phyloP scores from a whole-genome alignment of 768 basidiomycete species.

The Mycena pura region DNA sequence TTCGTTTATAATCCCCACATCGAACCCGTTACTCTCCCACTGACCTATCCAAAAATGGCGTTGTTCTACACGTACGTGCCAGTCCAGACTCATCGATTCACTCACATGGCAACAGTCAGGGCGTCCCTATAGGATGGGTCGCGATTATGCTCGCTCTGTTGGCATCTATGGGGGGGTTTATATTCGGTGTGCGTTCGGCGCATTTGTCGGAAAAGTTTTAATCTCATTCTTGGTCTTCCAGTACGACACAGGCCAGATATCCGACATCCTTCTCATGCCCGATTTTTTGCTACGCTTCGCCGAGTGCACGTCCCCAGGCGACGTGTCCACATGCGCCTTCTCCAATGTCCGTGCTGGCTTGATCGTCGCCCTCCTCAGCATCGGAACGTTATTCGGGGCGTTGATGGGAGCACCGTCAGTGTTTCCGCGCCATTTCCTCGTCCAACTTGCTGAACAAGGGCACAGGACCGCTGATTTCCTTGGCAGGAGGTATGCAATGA shows the following conservation, averaged over 20 bases:
- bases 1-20: constrained; percentile 16
- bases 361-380: constrained; percentile 73
- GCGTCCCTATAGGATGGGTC: constrained; percentile 65
- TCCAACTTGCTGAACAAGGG: constrained; percentile 3
- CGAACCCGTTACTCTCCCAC: constrained; percentile 17
- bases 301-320: constrained; percentile 48
- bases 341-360: constrained; percentile 64
- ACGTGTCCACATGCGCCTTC: constrained; percentile 56
- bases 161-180: constrained; percentile 76
- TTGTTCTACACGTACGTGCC: constrained; percentile 16
- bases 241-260: constrained; percentile 82
- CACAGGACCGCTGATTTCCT: constrained; percentile 66
- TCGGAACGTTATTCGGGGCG: constrained; percentile 72
- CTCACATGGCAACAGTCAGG: constrained; percentile 46
- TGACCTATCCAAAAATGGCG: constrained; percentile 16
- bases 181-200: constrained; percentile 52
- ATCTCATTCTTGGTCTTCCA: constrained; percentile 26
- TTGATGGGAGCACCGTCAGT: constrained; percentile 67
- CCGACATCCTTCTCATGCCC: constrained; percentile 75
- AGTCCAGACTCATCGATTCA: constrained; percentile 8
- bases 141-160: constrained; percentile 71
- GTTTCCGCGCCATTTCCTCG: neutral
- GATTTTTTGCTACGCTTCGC: constrained; percentile 74
- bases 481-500: constrained; percentile 73
- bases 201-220: constrained; percentile 12